These are phyloP conservation scores for Apiospora hydei DNA, from an alignment of 2,329 filamentous ascomycete genomes.

Conservation along the genomic window DNA sequence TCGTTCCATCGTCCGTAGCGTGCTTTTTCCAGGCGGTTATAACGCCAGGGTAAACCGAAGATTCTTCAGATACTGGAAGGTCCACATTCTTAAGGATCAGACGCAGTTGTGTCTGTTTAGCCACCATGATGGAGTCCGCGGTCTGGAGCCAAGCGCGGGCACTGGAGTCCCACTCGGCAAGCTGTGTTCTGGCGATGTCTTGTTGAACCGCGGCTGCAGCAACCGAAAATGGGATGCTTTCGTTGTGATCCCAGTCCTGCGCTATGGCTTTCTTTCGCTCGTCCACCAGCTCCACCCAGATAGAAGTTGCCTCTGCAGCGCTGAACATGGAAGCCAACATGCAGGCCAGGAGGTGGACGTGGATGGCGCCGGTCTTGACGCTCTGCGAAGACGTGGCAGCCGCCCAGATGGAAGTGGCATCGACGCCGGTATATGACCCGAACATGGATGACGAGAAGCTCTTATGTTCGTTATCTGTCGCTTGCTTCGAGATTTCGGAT, in stretches of 20 bases:
- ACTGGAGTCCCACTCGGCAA: conserved; percentile 43
- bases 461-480: neutral
- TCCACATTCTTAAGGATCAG: conserved; percentile 29
- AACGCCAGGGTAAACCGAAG: conserved; percentile 24
- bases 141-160: conserved; percentile 42
- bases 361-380: too few relatives aligned
- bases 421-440: conserved; percentile 34
- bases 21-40: conserved; percentile 26
- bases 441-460: conserved; percentile 20
- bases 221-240: neutral
- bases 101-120: conserved; percentile 26
- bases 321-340: too few relatives aligned
- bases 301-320: too few relatives aligned
- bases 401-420: too few relatives aligned
- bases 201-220: conserved; percentile 24
- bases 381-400: too few relatives aligned
- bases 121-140: conserved; percentile 36
- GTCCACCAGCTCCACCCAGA: conserved; percentile 44
- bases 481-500: conserved; percentile 23
- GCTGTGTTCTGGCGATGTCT: conserved; percentile 34
- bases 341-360: too few relatives aligned
- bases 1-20: conserved; percentile 25
- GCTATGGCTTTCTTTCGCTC: conserved; percentile 28
- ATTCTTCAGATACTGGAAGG: conserved; percentile 20
- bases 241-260: conserved; percentile 15